phyloP scores from a whole-genome alignment of 2,329 filamentous ascomycete genomes.

The Pestalotiopsis sp. region DNA sequence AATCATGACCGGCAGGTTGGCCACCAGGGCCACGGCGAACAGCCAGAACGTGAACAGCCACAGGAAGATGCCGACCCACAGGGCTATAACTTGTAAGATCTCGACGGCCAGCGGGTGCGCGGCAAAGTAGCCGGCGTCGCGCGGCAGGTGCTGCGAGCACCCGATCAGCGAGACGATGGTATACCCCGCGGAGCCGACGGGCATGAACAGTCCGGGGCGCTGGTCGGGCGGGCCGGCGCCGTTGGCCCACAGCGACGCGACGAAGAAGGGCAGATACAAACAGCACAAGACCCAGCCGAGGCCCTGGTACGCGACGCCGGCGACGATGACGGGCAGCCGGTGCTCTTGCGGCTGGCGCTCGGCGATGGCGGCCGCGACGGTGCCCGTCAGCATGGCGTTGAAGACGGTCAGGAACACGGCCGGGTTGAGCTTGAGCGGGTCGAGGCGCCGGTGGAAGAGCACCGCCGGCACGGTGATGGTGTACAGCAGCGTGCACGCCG shows the following conservation, averaged over 20 bases:
- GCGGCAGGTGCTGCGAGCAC: slow-evolving; percentile 17
- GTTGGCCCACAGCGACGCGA: slow-evolving; percentile 59
- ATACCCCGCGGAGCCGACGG: slow-evolving; percentile 43
- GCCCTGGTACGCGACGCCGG: slow-evolving; percentile 63
- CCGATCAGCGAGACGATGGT: slow-evolving; percentile 20
- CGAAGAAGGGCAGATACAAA: slow-evolving; percentile 63
- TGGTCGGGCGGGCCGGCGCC: slow-evolving; percentile 52
- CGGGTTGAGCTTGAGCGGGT: slow-evolving; percentile 57
- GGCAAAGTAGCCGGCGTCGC: slow-evolving; percentile 18
- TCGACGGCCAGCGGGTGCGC: slow-evolving; percentile 10
- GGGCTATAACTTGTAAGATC: slow-evolving; percentile 13
- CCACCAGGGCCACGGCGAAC: slow-evolving; percentile 18
- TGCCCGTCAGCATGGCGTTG: slow-evolving; percentile 65
- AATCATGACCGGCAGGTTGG: slow-evolving; percentile 1
- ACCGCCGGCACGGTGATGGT: slow-evolving; percentile 61
- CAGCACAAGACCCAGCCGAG: slow-evolving; percentile 61
- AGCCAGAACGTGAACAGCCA: slow-evolving; percentile 21
- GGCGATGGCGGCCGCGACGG: slow-evolving; percentile 57
- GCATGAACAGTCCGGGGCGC: slow-evolving; percentile 66
- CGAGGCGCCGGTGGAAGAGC: slow-evolving; percentile 53
- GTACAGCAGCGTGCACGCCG: slow-evolving; percentile 51
- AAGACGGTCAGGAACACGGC: slow-evolving; percentile 67
- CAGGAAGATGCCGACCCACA: slow-evolving; percentile 17
- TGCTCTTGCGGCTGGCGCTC: slow-evolving; percentile 47
- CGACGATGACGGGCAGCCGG: slow-evolving; percentile 57